Evolutionary conservation across 179 eudicot genomes (phyloP), one percentile per base, ranked within the genome.

Genomic region (Drosera spatulata): DNA sequence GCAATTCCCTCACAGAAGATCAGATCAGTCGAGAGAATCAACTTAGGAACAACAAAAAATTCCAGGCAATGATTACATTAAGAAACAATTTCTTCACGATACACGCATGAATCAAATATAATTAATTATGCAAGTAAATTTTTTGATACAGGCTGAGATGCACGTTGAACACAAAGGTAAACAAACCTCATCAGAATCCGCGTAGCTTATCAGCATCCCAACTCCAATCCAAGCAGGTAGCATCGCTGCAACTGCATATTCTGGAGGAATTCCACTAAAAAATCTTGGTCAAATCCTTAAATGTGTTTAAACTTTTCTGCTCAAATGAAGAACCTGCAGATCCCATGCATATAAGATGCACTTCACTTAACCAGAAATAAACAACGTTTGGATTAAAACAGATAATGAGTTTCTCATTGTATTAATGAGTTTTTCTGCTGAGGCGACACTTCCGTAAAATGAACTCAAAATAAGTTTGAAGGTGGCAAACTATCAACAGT

Each of bases 121-220:
- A 22, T 22, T 22, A 22, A 22, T 22, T 22, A 22, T 22, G 33
- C 33, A 22, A 22, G 33, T 22, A 22, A 22, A 22, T 22, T 22
- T 22, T 22, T 22, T 22, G 33, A 22, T 22, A 22, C 33, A 22
- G 33, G 33, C 33, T 22, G 33, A 22, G 33, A 22, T 22, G 33
- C 33, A 22, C 53, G 5, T 14, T 7, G 4, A 14, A 10, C 12
- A 12, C 4, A 46, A 6, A 2, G 49, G 13, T 7, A 50, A 12
- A 65, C 78, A 52, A 53, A 86, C 99, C 99, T 93, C 86, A 65
- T 69, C 63, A 48, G 82, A 71, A 69, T 93, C 95, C 48, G 99
- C 97, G 76, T 79, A 77, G 58, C 86, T 82, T 54, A 82, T 73
- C 43, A 74, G 41, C 42, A 72, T 46, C 42, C 88, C 90, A 73